A percentile compares a stretch with the other conserved stretches of the same genome.
Evolutionary conservation across 371 early-diverging fungal genomes (phyloP).

Genomic region (Amoeboaphelidium protococcarum): DNA sequence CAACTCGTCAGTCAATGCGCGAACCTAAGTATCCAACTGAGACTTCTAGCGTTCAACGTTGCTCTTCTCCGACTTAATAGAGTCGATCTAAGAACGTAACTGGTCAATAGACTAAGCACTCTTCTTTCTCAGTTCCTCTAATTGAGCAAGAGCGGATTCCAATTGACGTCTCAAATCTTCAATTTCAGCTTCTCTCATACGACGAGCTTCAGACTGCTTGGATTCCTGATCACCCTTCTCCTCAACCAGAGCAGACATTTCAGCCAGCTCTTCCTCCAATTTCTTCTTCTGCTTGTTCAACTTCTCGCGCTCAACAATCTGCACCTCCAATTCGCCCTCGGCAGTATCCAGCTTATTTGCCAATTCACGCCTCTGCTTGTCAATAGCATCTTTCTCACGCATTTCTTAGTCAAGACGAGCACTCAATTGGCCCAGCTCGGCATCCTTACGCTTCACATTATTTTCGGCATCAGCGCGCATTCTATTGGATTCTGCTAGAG

Average conservation of each 20-base stretch:
- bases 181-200: slow-evolving; percentile 50
- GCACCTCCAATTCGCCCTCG: slow-evolving; percentile 31
- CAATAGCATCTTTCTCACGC: slow-evolving; percentile 16
- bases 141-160: slow-evolving; percentile 19
- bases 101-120: slow-evolving; percentile 17
- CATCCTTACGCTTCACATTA: slow-evolving; percentile 13
- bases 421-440: slow-evolving; percentile 13
- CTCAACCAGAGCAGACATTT: slow-evolving; percentile 28
- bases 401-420: slow-evolving; percentile 19
- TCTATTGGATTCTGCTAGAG: slow-evolving; percentile 10
- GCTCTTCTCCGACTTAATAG: slow-evolving; percentile 26
- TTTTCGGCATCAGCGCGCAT: slow-evolving; percentile 14
- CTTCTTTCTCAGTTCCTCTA: slow-evolving; percentile 28
- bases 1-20: slow-evolving; percentile 15
- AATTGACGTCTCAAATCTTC: slow-evolving; percentile 29
- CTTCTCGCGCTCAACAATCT: slow-evolving; percentile 25
- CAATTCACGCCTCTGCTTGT: slow-evolving; percentile 28
- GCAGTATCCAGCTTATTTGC: slow-evolving; percentile 25
- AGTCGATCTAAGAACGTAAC: slow-evolving; percentile 27
- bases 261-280: slow-evolving; percentile 30
- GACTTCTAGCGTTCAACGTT: slow-evolving; percentile 18
- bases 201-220: slow-evolving; percentile 32
- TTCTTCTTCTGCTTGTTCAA: slow-evolving; percentile 21
- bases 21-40: slow-evolving; percentile 19
- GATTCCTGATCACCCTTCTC: slow-evolving; percentile 43